Conservation (phyloP, 1,284 basidiomycete species). For the Ustilago trichophora region DNA sequence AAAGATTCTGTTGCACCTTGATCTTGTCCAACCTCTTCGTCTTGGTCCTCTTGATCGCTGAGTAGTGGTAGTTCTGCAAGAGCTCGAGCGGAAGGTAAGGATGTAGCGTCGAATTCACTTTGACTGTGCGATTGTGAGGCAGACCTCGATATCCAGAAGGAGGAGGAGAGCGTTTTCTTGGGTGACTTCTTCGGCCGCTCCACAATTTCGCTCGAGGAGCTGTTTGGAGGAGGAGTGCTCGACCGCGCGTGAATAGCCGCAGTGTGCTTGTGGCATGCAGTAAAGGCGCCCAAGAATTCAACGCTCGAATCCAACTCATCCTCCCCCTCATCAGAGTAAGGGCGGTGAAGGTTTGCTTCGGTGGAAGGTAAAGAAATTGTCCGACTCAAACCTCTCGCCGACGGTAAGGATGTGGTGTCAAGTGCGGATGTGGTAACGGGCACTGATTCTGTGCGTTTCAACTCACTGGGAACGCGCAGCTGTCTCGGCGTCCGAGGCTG, state of each 20-base stretch:
- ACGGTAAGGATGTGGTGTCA: no score
- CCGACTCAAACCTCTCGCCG: neutral
- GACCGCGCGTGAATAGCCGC: neutral
- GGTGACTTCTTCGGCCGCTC: constrained; percentile 9
- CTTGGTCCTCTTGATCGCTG: neutral
- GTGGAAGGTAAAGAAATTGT: neutral
- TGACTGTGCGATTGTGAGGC: no score
- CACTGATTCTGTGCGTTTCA: constrained; percentile 21
- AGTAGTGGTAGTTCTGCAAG: neutral
- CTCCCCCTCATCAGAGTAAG: neutral
- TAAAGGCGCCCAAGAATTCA: constrained; percentile 24
- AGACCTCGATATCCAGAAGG: no score
- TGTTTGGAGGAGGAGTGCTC: neutral
- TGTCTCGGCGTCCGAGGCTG: constrained; percentile 12
- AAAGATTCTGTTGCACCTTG: no score
- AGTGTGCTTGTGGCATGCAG: neutral
- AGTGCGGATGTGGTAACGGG: constrained; percentile 1
- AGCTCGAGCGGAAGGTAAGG: neutral
- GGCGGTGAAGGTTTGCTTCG: no score
- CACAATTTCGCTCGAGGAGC: neutral
- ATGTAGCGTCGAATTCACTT: no score
- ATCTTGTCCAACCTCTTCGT: no score
- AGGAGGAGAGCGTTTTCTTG: neutral
- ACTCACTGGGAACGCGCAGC: constrained; percentile 10
- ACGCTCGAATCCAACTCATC: constrained; percentile 22